These are phyloP conservation scores for Apiospora koreana DNA, from an alignment of 2,329 filamentous ascomycete species.

Conservation along the genomic window DNA sequence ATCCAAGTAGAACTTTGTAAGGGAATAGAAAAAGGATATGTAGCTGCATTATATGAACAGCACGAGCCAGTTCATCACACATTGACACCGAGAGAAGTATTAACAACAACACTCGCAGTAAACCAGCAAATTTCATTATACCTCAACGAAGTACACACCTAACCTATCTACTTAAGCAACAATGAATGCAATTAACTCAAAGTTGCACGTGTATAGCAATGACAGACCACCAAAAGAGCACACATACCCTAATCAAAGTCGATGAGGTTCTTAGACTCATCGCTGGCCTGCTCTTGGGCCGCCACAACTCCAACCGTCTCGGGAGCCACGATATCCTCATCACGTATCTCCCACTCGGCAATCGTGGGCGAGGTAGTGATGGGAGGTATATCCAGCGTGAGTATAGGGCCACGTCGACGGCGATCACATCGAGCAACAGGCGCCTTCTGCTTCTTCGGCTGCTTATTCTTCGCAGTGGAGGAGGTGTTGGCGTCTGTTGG, in stretches of 20 bases:
- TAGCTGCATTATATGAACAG: too few species aligned
- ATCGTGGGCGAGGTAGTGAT: neutral
- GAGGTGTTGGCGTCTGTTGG: neutral
- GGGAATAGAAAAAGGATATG: too few species aligned
- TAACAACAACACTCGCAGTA: too few species aligned
- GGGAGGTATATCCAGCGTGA: neutral
- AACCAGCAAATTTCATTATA: too few species aligned
- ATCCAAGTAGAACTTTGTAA: too few species aligned
- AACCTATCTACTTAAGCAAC: too few species aligned
- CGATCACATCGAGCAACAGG: neutral
- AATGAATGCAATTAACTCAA: too few species aligned
- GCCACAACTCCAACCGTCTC: neutral
- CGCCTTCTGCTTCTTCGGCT: neutral
- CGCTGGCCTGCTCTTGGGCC: neutral
- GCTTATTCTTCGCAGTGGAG: too few species aligned
- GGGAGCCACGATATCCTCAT: neutral
- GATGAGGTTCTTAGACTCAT: neutral
- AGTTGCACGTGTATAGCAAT: too few species aligned
- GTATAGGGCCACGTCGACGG: neutral
- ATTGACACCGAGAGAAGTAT: too few species aligned
- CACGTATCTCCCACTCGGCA: conserved; percentile 8
- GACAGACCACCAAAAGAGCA: neutral
- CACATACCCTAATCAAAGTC: neutral
- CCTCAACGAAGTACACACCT: too few species aligned
- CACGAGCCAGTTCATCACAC: too few species aligned